Evolutionary conservation across 2,329 filamentous ascomycete genomes (phyloP).

Genomic region (Cercospora sp.): DNA sequence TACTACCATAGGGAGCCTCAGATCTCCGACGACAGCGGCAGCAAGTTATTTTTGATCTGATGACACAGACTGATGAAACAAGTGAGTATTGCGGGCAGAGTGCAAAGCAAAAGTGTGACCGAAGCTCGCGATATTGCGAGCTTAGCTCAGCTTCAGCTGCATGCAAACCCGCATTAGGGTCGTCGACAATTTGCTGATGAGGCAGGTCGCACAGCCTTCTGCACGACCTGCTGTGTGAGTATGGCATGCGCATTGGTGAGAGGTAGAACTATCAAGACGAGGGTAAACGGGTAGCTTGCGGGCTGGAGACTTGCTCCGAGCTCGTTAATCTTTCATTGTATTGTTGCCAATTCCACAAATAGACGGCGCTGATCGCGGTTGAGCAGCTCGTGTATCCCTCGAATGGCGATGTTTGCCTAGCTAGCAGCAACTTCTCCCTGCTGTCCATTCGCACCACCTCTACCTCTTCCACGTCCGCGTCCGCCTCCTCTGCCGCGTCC

Average conservation of each 20-base stretch:
- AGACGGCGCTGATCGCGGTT: neutral
- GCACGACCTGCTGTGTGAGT: no score
- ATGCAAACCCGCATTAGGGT: neutral
- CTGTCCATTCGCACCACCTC: conserved; percentile 17
- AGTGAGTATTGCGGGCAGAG: neutral
- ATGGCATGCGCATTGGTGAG: no score
- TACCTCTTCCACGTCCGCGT: conserved; percentile 21
- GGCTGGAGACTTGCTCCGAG: neutral
- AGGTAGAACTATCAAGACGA: no score
- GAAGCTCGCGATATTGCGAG: neutral
- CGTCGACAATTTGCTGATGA: no score
- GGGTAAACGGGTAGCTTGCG: no score
- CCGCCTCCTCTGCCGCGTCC: conserved; percentile 28
- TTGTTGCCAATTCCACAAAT: neutral
- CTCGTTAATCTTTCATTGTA: neutral
- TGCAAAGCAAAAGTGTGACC: neutral
- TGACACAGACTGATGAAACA: neutral
- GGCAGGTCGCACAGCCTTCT: no score
- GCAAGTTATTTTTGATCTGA: neutral
- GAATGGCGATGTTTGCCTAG: neutral
- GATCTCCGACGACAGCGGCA: neutral
- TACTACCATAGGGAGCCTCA: neutral
- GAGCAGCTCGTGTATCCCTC: neutral
- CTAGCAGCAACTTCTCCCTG: neutral
- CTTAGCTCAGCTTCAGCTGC: neutral